A percentile compares a stretch with the other conserved stretches of the same genome.
phyloP scores from a whole-genome alignment of 2,329 filamentous ascomycete genomes.

The Nemania sp. region DNA sequence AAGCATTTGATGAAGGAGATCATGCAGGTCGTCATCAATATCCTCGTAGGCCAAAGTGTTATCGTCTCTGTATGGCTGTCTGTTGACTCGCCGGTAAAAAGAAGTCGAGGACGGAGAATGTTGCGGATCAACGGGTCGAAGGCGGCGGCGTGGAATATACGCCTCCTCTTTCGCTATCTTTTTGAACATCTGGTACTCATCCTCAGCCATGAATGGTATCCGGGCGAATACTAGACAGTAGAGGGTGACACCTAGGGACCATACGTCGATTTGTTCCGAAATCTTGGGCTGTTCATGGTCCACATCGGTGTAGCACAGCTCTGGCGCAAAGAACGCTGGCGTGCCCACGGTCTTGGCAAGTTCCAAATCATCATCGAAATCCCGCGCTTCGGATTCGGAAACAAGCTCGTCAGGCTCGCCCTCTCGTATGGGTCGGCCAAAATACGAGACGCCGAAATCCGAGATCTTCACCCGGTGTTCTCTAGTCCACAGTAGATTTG shows the following conservation, averaged over 20 bases:
- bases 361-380: slow-evolving; percentile 91
- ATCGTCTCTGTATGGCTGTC: slow-evolving; percentile 72
- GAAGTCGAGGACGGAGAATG: slow-evolving; percentile 60
- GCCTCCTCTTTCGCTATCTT: slow-evolving; percentile 92
- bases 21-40: slow-evolving; percentile 77
- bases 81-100: slow-evolving; percentile 61
- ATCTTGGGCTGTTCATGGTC: slow-evolving; percentile 74
- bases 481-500: slow-evolving; percentile 85
- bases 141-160: slow-evolving; percentile 79
- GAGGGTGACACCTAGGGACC: slow-evolving; percentile 93
- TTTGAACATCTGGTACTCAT: slow-evolving; percentile 89
- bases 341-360: slow-evolving; percentile 98
- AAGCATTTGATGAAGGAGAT: slow-evolving; percentile 79
- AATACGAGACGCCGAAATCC: slow-evolving; percentile 97
- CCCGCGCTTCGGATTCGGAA: slow-evolving; percentile 80
- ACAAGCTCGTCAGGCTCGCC: slow-evolving; percentile 76
- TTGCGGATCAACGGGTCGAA: slow-evolving; percentile 73
- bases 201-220: slow-evolving; percentile 89
- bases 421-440: slow-evolving; percentile 84
- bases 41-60: slow-evolving; percentile 84
- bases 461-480: slow-evolving; percentile 94
- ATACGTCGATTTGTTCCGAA: slow-evolving; percentile 93
- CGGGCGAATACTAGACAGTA: slow-evolving; percentile 95
- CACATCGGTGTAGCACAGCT: slow-evolving; percentile 87
- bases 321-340: slow-evolving; percentile 95